These are phyloP conservation scores for Kazachstania kunashirensis DNA, from an alignment of 805 yeast species.

Conservation along the genomic window DNA sequence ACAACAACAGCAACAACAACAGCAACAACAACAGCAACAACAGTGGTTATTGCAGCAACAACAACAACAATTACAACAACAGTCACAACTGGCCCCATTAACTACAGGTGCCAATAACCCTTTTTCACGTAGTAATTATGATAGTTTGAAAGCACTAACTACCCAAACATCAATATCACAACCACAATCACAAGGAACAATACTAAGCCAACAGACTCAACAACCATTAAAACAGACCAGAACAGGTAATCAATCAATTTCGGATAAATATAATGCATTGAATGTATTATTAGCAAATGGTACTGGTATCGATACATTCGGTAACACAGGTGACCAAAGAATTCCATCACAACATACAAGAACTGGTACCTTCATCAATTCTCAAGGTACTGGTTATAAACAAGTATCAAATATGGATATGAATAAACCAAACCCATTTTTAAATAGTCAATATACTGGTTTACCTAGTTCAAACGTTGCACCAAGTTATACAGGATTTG, in stretches of 20 bases:
- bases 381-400: slow-evolving; percentile 76
- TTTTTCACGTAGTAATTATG: slow-evolving; percentile 37
- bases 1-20: slow-evolving; percentile 35
- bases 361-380: slow-evolving; percentile 71
- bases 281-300: slow-evolving; percentile 75
- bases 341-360: slow-evolving; percentile 89
- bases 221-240: slow-evolving; percentile 38
- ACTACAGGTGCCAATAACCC: slow-evolving; percentile 74
- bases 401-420: slow-evolving; percentile 34
- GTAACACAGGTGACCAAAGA: slow-evolving; percentile 39
- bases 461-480: slow-evolving; percentile 53
- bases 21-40: slow-evolving; percentile 34
- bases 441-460: slow-evolving; percentile 63
- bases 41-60: not conserved
- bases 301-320: slow-evolving; percentile 85
- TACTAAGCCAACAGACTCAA: slow-evolving; percentile 7
- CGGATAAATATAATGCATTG: slow-evolving; percentile 57
- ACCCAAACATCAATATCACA: slow-evolving; percentile 3
- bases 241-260: slow-evolving; percentile 48
- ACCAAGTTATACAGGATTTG: slow-evolving; percentile 87
- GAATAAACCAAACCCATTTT: slow-evolving; percentile 28
- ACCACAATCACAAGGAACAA: not conserved
- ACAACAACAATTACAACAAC: not conserved
- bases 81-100: slow-evolving; percentile 27
- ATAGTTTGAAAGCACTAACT: slow-evolving; percentile 8